These are phyloP conservation scores for Chamaecrista fasciculata DNA, from an alignment of 306 rosid genomes.

Conservation along the genomic window DNA sequence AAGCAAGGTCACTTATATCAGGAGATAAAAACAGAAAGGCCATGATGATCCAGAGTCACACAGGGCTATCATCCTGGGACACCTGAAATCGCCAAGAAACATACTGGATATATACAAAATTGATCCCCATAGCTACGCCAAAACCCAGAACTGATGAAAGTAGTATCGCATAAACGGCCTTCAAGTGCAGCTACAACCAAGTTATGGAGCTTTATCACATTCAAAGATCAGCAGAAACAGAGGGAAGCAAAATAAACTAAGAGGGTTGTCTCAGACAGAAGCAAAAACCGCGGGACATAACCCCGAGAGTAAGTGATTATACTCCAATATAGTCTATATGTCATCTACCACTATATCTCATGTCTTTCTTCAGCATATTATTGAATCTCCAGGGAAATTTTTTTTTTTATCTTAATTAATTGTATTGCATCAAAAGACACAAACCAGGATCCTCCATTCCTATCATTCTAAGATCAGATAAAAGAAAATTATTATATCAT, in stretches of 20 bases:
- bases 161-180: constrained; percentile 64
- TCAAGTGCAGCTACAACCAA: constrained; percentile 70
- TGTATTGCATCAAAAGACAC: background rate
- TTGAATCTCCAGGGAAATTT: background rate
- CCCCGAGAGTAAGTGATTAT: background rate
- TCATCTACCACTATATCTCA: background rate
- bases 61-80: constrained; percentile 47
- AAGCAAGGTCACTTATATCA: background rate
- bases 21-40: constrained; percentile 19
- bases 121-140: constrained; percentile 75
- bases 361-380: background rate
- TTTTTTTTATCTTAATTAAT: no score
- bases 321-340: background rate
- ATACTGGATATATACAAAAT: constrained; percentile 59
- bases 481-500: background rate
- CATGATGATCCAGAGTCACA: constrained; percentile 37
- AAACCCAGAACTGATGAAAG: constrained; percentile 77
- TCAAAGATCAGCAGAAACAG: background rate
- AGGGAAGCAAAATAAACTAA: background rate
- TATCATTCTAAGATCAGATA: background rate
- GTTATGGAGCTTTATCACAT: constrained; percentile 22
- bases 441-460: background rate
- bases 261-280: background rate
- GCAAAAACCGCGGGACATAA: background rate
- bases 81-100: constrained; percentile 68